Evolutionary conservation across 179 eudicot species (phyloP).

Genomic region (Nepenthes alata): DNA sequence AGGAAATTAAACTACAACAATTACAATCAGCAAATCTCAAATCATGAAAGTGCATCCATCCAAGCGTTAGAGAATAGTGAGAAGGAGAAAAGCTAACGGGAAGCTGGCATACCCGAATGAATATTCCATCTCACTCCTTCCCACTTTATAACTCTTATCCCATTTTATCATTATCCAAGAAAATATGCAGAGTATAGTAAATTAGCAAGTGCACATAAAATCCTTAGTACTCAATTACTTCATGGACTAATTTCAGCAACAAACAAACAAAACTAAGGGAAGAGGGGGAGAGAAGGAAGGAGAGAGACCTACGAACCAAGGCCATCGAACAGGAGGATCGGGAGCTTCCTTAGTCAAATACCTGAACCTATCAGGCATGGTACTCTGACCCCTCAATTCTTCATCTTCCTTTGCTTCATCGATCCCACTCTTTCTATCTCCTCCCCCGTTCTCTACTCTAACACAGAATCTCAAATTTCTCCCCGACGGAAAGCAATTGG

Average conservation of each 20-base stretch:
- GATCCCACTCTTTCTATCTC: conserved; percentile 7
- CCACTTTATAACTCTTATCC: neutral
- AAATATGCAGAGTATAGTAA: conserved; percentile 4
- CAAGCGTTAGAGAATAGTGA: no score
- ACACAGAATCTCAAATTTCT: conserved; percentile 10
- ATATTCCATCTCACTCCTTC: no score
- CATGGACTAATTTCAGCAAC: neutral
- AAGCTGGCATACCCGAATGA: no score
- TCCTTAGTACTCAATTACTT: neutral
- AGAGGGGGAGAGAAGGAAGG: conserved; percentile 5
- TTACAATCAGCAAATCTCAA: no score
- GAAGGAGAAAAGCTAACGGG: no score
- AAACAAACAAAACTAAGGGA: neutral
- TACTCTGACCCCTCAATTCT: conserved; percentile 52
- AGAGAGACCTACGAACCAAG: conserved; percentile 58
- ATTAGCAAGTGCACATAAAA: neutral
- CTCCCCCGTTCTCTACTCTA: conserved; percentile 22
- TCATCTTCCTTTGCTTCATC: conserved; percentile 28
- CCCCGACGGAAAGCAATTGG: conserved; percentile 6
- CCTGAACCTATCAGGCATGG: conserved; percentile 67
- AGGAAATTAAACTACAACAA: no score
- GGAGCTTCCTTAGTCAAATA: conserved; percentile 49
- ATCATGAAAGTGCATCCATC: no score
- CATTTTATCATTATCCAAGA: neutral
- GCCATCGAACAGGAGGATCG: conserved; percentile 55